Conservation (phyloP, 179 eudicot species). For the Actinidia arguta region DNA sequence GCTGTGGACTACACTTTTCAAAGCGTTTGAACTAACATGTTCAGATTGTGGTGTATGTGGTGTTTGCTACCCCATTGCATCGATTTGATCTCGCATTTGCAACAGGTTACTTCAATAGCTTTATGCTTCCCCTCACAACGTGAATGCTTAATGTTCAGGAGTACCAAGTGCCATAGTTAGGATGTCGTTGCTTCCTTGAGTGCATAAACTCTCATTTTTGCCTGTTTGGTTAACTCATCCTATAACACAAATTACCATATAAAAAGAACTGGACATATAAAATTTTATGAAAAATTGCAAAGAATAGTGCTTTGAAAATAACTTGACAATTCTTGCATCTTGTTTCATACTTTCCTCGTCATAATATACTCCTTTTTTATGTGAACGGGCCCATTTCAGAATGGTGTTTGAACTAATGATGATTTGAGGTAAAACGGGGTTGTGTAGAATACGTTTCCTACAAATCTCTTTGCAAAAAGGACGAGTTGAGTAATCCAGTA, state of each 20-base stretch:
- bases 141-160: neutral
- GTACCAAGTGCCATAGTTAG: neutral
- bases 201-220: neutral
- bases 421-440: too few relatives aligned
- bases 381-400: neutral
- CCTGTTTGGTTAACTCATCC: neutral
- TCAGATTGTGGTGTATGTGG: neutral
- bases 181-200: neutral
- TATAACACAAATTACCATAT: neutral
- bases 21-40: neutral
- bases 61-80: neutral
- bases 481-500: too few relatives aligned
- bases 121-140: neutral
- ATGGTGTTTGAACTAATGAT: too few relatives aligned
- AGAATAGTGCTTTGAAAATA: neutral
- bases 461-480: too few relatives aligned
- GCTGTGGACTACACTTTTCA: neutral
- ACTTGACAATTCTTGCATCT: neutral
- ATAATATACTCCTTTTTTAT: neutral
- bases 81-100: neutral
- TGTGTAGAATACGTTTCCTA: too few relatives aligned
- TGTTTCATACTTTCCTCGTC: neutral
- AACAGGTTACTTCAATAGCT: neutral
- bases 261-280: neutral
- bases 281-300: neutral